Evolutionary conservation across 2,329 filamentous ascomycete genomes (phyloP).

Genomic region (Colletotrichum tropicale): DNA sequence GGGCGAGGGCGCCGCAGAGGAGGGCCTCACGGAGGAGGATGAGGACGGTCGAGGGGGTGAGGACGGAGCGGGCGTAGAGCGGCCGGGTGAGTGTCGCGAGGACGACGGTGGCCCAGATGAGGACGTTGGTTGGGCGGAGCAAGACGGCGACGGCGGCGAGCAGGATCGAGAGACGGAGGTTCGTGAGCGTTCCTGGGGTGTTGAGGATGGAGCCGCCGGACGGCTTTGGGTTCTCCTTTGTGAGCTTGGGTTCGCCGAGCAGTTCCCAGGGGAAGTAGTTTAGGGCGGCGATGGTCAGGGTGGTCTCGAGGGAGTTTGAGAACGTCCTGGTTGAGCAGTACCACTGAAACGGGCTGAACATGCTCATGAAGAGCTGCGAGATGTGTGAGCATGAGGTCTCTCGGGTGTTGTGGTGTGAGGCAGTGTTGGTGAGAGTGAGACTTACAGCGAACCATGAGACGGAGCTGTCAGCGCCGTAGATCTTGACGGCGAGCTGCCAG

Average conservation of each 20-base stretch:
- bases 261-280: conserved; percentile 88
- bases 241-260: conserved; percentile 45
- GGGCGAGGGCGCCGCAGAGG: conserved; percentile 65
- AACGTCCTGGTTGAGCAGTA: conserved; percentile 93
- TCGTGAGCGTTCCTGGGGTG: conserved; percentile 31
- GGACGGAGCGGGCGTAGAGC: conserved; percentile 40
- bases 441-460: conserved; percentile 74
- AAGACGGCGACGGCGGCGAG: conserved; percentile 84
- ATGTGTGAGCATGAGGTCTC: not conserved
- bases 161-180: conserved; percentile 64
- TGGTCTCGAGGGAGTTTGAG: conserved; percentile 93
- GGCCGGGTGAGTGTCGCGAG: conserved; percentile 47
- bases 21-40: conserved; percentile 67
- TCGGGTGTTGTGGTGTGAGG: not conserved
- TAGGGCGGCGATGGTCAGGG: conserved; percentile 79
- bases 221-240: conserved; percentile 44
- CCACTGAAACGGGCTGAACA: conserved; percentile 92
- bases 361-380: conserved; percentile 69
- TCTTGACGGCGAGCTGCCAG: conserved; percentile 76
- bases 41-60: conserved; percentile 47
- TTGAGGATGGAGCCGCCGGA: conserved; percentile 27
- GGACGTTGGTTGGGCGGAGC: conserved; percentile 84
- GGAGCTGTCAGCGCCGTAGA: conserved; percentile 71
- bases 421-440: conserved; percentile 12
- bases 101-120: conserved; percentile 80